Evolutionary conservation across 1,139 yeast genomes (phyloP).

Genomic region (Pneumocystis canis): DNA sequence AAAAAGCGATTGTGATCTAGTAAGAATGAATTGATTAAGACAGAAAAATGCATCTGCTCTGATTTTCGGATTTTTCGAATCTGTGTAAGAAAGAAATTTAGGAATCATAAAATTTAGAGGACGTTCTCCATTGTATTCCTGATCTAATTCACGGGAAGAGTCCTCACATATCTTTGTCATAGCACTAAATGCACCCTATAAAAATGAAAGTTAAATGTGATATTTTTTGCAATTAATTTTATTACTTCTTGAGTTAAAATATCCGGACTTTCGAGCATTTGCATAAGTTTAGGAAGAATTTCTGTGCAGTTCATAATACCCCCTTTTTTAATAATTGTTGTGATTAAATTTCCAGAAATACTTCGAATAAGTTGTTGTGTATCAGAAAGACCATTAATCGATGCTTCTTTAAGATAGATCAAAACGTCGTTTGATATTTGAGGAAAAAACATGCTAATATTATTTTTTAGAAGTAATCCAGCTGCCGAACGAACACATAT

Average conservation of each 20-base stretch:
- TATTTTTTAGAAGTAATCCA: constrained; percentile 71
- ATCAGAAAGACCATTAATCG: constrained; percentile 55
- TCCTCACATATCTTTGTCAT: constrained; percentile 83
- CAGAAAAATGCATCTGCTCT: constrained; percentile 57
- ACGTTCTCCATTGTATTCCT: constrained; percentile 46
- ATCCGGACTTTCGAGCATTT: constrained; percentile 24
- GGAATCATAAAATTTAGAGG: constrained; percentile 60
- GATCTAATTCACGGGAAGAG: constrained; percentile 42
- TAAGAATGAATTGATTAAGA: constrained; percentile 58
- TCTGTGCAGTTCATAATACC: constrained; percentile 68
- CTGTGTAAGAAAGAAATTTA: constrained; percentile 40
- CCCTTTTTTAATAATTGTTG: constrained; percentile 59
- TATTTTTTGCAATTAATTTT: constrained; percentile 17
- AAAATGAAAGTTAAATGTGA: constrained; percentile 28
- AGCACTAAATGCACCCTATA: constrained; percentile 72
- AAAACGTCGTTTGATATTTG: constrained; percentile 27
- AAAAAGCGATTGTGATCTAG: constrained; percentile 50
- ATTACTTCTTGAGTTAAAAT: not conserved
- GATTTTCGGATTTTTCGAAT: constrained; percentile 32
- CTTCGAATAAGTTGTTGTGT: constrained; percentile 52
- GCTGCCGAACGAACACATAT: constrained; percentile 72
- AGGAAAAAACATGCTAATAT: constrained; percentile 30
- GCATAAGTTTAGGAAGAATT: constrained; percentile 51
- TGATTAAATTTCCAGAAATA: constrained; percentile 80
- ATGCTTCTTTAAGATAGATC: constrained; percentile 44